Evolutionary conservation across 2,329 filamentous ascomycete genomes (phyloP).

Genomic region (Fusarium sp.): DNA sequence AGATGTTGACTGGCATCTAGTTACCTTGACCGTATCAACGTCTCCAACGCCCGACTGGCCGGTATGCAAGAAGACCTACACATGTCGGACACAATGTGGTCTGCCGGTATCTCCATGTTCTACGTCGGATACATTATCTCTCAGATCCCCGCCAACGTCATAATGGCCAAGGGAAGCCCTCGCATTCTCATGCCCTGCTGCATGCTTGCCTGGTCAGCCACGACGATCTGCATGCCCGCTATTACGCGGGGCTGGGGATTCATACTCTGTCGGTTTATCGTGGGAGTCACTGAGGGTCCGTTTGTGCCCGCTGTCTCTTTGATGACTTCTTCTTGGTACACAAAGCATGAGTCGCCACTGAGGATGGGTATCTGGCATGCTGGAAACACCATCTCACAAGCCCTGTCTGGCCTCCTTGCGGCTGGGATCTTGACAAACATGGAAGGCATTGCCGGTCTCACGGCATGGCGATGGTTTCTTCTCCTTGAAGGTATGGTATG

Average conservation of each 20-base stretch:
- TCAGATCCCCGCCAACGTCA: conserved; percentile 56
- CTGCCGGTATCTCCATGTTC: conserved; percentile 52
- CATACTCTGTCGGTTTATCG: conserved; percentile 46
- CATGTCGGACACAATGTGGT: conserved; percentile 50
- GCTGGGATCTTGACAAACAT: conserved; percentile 56
- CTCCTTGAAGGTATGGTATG: conserved; percentile 49
- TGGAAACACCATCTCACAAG: conserved; percentile 55
- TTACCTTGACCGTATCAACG: conserved; percentile 61
- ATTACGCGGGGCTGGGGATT: conserved; percentile 45
- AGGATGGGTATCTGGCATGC: conserved; percentile 57
- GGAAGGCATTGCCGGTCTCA: conserved; percentile 48
- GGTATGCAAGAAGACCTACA: conserved; percentile 49
- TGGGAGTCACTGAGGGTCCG: conserved; percentile 46
- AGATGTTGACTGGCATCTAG: conserved; percentile 41
- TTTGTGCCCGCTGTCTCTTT: conserved; percentile 57
- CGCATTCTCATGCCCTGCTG: conserved; percentile 49
- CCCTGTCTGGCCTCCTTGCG: conserved; percentile 54
- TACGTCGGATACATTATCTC: conserved; percentile 58
- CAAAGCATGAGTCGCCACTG: conserved; percentile 52
- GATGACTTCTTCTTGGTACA: conserved; percentile 58
- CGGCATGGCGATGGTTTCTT: conserved; percentile 55
- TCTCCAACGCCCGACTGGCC: conserved; percentile 54
- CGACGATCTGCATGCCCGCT: conserved; percentile 55
- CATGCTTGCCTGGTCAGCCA: conserved; percentile 54
- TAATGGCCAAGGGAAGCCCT: conserved; percentile 52